Conservation (phyloP, 2,329 filamentous ascomycete species). For the Phialophora macrospora region DNA sequence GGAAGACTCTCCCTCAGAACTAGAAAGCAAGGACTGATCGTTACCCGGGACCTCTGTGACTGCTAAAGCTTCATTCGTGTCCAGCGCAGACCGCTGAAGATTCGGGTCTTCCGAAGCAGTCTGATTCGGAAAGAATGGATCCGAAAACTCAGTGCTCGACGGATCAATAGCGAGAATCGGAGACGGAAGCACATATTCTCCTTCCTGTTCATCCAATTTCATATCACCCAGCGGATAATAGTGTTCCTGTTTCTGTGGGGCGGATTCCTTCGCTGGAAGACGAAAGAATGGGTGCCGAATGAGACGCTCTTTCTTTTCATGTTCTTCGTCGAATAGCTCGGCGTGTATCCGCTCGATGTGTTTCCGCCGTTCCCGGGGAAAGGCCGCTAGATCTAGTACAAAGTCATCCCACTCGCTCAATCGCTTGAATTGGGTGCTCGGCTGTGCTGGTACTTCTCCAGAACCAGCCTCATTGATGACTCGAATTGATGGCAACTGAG, state of each 20-base stretch:
- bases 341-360: conserved; percentile 37
- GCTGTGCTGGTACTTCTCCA: conserved; percentile 10
- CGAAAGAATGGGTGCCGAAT: conserved; percentile 12
- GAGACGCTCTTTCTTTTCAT: conserved; percentile 17
- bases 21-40: neutral
- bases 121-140: neutral
- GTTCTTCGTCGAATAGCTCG: conserved; percentile 38
- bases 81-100: neutral
- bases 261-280: conserved; percentile 1
- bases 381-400: conserved; percentile 37
- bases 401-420: conserved; percentile 38
- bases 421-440: conserved; percentile 22
- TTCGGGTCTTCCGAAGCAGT: neutral
- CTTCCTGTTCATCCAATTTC: conserved; percentile 37
- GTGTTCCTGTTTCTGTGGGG: conserved; percentile 27
- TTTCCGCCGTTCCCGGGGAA: conserved; percentile 37
- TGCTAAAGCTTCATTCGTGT: neutral
- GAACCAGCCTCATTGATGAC: conserved; percentile 21
- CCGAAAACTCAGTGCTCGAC: conserved; percentile 12
- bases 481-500: conserved; percentile 28
- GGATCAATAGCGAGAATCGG: conserved; percentile 32
- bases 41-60: neutral
- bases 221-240: conserved; percentile 37
- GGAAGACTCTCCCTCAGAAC: no score
- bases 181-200: conserved; percentile 38